A percentile compares a stretch with the other conserved stretches of the same genome.
Evolutionary conservation across 1,284 basidiomycete species (phyloP).

Genomic region (Heterobasidion parviporum): DNA sequence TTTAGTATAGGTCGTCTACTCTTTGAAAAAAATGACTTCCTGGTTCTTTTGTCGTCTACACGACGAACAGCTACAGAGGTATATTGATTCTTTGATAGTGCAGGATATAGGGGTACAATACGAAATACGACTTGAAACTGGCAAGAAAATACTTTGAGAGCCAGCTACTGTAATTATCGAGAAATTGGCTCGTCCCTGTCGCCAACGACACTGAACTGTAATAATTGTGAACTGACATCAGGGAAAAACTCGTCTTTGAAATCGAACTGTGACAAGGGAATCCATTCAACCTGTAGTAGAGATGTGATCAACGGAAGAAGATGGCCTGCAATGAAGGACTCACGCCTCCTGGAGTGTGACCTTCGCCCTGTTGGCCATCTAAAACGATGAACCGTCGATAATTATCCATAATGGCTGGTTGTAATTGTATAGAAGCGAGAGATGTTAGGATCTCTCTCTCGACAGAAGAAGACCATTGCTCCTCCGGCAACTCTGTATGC

Average conservation of each 20-base stretch:
- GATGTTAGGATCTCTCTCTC: slow-evolving; percentile 35
- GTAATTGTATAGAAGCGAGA: slow-evolving; percentile 38
- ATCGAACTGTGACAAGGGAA: slow-evolving; percentile 22
- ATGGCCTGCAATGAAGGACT: background rate
- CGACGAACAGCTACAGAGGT: no score
- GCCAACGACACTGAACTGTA: background rate
- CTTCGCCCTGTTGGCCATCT: slow-evolving; percentile 22
- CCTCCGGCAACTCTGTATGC: slow-evolving; percentile 19
- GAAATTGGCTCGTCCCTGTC: background rate
- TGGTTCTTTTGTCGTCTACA: no score
- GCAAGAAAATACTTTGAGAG: no score
- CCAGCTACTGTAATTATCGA: background rate
- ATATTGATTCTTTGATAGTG: no score
- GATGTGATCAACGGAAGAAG: background rate
- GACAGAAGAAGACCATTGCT: slow-evolving; percentile 20
- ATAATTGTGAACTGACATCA: background rate
- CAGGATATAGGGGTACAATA: no score
- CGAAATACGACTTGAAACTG: no score
- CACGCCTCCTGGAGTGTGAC: background rate
- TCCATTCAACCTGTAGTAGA: slow-evolving; percentile 30
- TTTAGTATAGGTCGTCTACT: no score
- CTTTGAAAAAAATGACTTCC: no score
- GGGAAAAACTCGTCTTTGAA: slow-evolving; percentile 34
- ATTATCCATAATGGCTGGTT: slow-evolving; percentile 46
- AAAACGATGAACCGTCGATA: slow-evolving; percentile 59